phyloP scores from a whole-genome alignment of 139 green algal genomes.

The Tetradesmus obliquus region DNA sequence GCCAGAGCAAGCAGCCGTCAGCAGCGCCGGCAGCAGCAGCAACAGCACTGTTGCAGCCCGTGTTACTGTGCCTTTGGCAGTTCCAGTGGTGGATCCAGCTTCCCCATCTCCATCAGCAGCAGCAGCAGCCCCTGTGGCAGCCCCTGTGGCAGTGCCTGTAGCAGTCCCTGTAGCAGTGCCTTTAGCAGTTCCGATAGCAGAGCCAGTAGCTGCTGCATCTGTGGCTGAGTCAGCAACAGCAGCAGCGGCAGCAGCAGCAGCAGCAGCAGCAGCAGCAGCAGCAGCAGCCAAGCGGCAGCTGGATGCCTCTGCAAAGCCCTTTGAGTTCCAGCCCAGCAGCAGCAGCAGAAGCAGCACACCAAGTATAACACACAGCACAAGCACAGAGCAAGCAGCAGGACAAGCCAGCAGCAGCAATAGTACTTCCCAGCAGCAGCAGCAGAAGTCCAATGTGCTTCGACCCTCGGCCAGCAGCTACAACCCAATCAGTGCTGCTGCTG shows the following conservation, averaged over 20 bases:
- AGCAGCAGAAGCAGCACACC: slow-evolving; percentile 1
- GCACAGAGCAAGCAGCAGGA: background rate
- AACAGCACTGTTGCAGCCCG: background rate
- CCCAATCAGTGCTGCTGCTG: background rate
- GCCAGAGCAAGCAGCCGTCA: too few relatives aligned
- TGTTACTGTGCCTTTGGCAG: background rate
- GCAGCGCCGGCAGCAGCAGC: slow-evolving; percentile 11
- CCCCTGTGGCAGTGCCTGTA: background rate
- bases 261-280: background rate
- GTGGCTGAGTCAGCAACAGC: background rate
- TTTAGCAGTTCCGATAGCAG: background rate
- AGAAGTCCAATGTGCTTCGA: background rate
- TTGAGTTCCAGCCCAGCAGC: background rate
- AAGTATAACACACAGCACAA: background rate
- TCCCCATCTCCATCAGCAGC: background rate
- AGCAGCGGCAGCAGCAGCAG: background rate
- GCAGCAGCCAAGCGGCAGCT: background rate
- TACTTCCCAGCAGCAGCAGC: background rate
- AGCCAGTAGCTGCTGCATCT: background rate
- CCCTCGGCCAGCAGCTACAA: background rate
- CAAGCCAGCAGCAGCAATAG: background rate
- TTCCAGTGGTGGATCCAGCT: background rate
- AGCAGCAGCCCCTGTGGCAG: background rate
- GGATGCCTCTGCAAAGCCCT: background rate
- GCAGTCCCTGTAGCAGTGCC: background rate